Evolutionary conservation across 768 basidiomycete genomes (phyloP), one percentile per base, ranked within the genome.

Genomic region (Nevesoporus exiguus): DNA sequence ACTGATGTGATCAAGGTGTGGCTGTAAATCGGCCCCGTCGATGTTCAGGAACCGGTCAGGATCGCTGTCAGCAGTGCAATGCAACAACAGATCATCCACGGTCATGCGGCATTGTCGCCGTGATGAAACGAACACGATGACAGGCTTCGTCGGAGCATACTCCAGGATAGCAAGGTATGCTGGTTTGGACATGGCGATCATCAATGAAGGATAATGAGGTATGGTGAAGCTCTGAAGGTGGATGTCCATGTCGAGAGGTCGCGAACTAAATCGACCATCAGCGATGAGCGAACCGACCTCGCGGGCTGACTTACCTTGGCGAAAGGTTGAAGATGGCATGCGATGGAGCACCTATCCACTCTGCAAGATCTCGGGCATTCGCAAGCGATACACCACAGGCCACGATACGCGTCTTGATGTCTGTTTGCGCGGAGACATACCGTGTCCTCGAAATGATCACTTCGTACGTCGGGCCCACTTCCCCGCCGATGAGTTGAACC

Each of bases 171-270:
- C 86, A 7, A 98, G 82, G 68, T 98, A 98, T 0, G 96, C 91
- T 0, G 97, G 97, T 68, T 98, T 98, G 9, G 95, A 94, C 97
- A 99, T 98, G 42, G 94, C 82, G 55, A 98, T 93, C 96, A 99
- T 98, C 39, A 99, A 77, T 0, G 94, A 97, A 0, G 97, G 94
- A 83, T 96, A 97, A 66, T 98, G 97, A n/a, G 94, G 92, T 43
- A 94, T 91, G 25, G 82, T 83, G 77, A 97, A 99, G 39, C 90
- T 93, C 65, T 99, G 97, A 8, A 99, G 75, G 66, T 98, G 95
- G 45, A 99, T 94, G 54, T 98, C 93, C 85, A 99, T 90, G 59
- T 97, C 94, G 11, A 98, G 74, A 3, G 96, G 94, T n/a, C 96
- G 91, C 15, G 95, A 93, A 61, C 93, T 93, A 59, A 1, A 71